These are phyloP conservation scores for Holtermanniella nyarrowii DNA, from an alignment of 768 basidiomycete genomes.

Conservation along the genomic window DNA sequence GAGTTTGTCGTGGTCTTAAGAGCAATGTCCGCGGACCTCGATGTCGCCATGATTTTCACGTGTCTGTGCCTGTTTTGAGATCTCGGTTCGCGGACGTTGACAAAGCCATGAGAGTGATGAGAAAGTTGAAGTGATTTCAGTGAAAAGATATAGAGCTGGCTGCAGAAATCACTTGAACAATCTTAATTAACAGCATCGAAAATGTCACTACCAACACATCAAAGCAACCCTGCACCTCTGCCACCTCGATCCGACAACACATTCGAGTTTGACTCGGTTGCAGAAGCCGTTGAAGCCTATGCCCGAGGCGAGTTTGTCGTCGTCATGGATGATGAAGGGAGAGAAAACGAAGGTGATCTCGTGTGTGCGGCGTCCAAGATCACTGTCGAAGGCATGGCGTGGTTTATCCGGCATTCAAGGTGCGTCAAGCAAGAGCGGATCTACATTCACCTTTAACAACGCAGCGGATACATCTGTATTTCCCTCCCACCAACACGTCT, in stretches of 20 bases:
- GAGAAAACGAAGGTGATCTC: constrained; percentile 96
- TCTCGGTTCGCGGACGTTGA: too few relatives aligned
- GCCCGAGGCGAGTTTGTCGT: constrained; percentile 78
- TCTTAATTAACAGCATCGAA: too few relatives aligned
- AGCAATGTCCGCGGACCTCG: too few relatives aligned
- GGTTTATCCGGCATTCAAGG: constrained; percentile 97
- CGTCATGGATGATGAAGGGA: constrained; percentile 90
- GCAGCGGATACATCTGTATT: constrained; percentile 87
- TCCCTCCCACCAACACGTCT: constrained; percentile 68
- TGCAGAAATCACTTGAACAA: too few relatives aligned
- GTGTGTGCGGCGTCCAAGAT: constrained; percentile 75
- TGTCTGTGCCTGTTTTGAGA: too few relatives aligned
- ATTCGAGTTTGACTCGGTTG: constrained; percentile 61
- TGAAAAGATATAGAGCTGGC: too few relatives aligned
- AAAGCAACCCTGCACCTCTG: not conserved
- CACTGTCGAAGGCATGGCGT: constrained; percentile 96
- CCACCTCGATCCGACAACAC: constrained; percentile 1
- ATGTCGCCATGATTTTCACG: too few relatives aligned
- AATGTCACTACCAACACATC: not conserved
- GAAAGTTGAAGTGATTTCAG: too few relatives aligned
- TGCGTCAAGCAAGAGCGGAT: constrained; percentile 39
- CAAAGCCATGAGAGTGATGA: too few relatives aligned
- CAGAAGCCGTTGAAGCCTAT: constrained; percentile 68
- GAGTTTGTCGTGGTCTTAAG: too few relatives aligned
- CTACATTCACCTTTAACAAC: not conserved